Evolutionary conservation across 495 filamentous ascomycete species (phyloP).

Genomic region (Tuber magnatum): DNA sequence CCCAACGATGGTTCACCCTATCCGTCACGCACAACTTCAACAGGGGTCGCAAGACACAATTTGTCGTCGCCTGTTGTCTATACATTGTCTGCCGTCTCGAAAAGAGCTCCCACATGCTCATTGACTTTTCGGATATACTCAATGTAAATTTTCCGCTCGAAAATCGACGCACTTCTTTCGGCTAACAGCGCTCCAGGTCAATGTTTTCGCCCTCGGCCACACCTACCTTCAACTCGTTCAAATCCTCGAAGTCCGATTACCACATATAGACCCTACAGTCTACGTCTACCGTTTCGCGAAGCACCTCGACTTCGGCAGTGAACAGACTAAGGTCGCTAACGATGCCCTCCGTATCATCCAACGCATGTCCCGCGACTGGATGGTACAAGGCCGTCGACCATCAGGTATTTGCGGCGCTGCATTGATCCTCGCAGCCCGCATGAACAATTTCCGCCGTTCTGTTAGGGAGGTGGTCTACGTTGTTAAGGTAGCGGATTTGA

Average conservation of each 20-base stretch:
- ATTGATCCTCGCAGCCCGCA: conserved; percentile 85
- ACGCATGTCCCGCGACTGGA: conserved; percentile 94
- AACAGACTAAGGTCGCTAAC: conserved; percentile 70
- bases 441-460: conserved; percentile 93
- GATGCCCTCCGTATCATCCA: conserved; percentile 78
- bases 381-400: conserved; percentile 83
- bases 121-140: conserved; percentile 85
- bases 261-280: conserved; percentile 61
- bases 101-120: conserved; percentile 68
- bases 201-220: conserved; percentile 84
- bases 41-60: conserved; percentile 75
- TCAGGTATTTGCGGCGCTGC: conserved; percentile 92
- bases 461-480: conserved; percentile 90
- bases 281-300: conserved; percentile 80
- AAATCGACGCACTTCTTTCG: background rate
- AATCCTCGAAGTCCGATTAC: conserved; percentile 60
- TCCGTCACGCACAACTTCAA: conserved; percentile 72
- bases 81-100: conserved; percentile 75
- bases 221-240: conserved; percentile 58
- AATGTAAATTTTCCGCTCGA: conserved; percentile 42
- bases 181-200: conserved; percentile 49
- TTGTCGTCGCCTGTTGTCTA: conserved; percentile 75
- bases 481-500: conserved; percentile 87
- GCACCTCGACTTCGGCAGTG: conserved; percentile 76
- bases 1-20: conserved; percentile 58